Conservation (phyloP, 2,329 filamentous ascomycete species). For the Colletotrichum tropicicola region DNA sequence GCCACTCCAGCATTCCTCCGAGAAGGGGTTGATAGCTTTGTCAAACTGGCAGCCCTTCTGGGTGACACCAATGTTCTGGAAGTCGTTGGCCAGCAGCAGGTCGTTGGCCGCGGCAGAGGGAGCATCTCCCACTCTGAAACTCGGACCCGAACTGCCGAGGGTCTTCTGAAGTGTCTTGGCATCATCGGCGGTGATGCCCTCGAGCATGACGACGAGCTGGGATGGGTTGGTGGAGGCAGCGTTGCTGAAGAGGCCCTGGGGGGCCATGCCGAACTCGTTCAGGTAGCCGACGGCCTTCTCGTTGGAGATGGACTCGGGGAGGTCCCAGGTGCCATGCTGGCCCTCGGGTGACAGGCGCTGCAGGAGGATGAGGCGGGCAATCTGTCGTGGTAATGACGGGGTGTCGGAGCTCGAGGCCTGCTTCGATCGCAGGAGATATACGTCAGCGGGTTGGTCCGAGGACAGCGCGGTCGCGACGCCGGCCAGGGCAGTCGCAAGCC, state of each 20-base stretch:
- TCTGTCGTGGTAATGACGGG: slow-evolving; percentile 58
- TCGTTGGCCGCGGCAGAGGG: slow-evolving; percentile 53
- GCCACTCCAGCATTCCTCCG: slow-evolving; percentile 54
- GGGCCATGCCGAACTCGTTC: slow-evolving; percentile 66
- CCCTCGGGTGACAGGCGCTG: slow-evolving; percentile 61
- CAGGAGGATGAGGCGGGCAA: slow-evolving; percentile 67
- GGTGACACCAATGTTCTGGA: slow-evolving; percentile 48
- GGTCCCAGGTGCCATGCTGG: slow-evolving; percentile 57
- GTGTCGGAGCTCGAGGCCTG: slow-evolving; percentile 40
- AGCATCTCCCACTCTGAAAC: slow-evolving; percentile 59
- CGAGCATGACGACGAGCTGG: slow-evolving; percentile 69
- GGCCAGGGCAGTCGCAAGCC: slow-evolving; percentile 48
- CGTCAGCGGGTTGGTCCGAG: slow-evolving; percentile 54
- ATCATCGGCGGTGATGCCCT: slow-evolving; percentile 61
- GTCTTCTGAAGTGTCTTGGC: slow-evolving; percentile 52
- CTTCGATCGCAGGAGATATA: slow-evolving; percentile 59
- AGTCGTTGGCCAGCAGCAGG: slow-evolving; percentile 51
- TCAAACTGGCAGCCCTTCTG: slow-evolving; percentile 47
- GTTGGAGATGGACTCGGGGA: slow-evolving; percentile 49
- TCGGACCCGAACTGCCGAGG: slow-evolving; percentile 48
- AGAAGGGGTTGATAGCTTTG: slow-evolving; percentile 51
- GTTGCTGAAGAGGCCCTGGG: slow-evolving; percentile 60
- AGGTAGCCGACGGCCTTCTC: slow-evolving; percentile 64
- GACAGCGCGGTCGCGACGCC: slow-evolving; percentile 46
- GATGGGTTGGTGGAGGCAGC: slow-evolving; percentile 43